Conservation (phyloP, 2,329 filamentous ascomycete species). For the Paraphoma chrysanthemicola region DNA sequence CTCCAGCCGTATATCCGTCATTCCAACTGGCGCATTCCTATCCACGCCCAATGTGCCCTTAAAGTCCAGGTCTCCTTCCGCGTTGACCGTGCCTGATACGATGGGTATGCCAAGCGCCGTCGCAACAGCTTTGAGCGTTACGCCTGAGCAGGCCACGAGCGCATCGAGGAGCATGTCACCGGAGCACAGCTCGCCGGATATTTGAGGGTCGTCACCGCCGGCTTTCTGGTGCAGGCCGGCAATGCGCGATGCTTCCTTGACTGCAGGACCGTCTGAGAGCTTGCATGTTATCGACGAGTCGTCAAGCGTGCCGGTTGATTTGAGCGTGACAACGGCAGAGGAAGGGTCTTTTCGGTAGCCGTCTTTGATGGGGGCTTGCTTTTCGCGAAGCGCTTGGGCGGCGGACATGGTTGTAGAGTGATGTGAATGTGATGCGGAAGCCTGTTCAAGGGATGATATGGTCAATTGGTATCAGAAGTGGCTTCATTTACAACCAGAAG, state of each 20-base stretch:
- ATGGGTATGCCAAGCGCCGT: slow-evolving; percentile 56
- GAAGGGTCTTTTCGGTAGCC: slow-evolving; percentile 53
- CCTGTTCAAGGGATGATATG: too few relatives aligned
- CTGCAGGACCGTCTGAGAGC: slow-evolving; percentile 51
- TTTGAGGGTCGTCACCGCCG: slow-evolving; percentile 51
- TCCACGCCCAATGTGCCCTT: slow-evolving; percentile 59
- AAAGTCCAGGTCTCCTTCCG: slow-evolving; percentile 59
- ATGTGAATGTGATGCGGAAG: background rate
- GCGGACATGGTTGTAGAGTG: slow-evolving; percentile 27
- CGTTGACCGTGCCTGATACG: slow-evolving; percentile 50
- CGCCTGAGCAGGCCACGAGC: slow-evolving; percentile 58
- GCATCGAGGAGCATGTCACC: slow-evolving; percentile 60
- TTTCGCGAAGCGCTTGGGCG: slow-evolving; percentile 51
- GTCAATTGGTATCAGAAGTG: background rate
- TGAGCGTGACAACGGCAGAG: slow-evolving; percentile 55
- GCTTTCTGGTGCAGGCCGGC: slow-evolving; percentile 58
- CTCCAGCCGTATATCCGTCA: slow-evolving; percentile 54
- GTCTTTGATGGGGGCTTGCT: slow-evolving; percentile 58
- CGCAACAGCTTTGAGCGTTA: slow-evolving; percentile 59
- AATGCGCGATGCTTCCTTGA: slow-evolving; percentile 50
- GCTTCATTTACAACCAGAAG: background rate
- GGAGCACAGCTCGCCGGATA: slow-evolving; percentile 58
- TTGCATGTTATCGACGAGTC: slow-evolving; percentile 56
- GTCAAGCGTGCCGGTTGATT: slow-evolving; percentile 54
- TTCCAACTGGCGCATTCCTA: slow-evolving; percentile 54